Base-by-base conservation (phyloP, 2,329 filamentous ascomycete species). In the Aspergillus pseudotamarii region DNA sequence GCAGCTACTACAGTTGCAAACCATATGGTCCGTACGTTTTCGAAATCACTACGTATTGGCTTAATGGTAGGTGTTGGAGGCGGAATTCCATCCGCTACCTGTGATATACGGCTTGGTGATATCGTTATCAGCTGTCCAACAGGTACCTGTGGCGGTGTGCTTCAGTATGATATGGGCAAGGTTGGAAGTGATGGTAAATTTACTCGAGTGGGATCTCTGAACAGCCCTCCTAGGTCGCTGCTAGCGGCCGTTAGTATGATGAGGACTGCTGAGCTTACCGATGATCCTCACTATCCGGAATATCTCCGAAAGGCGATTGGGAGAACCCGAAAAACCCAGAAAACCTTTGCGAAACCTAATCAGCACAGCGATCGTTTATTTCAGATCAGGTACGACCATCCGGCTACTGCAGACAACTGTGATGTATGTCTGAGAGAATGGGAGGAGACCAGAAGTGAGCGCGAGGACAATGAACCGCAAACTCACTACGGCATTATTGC, bases 81-180 rank as follows among this genome's bases (percentile, higher is more conserved):
- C n/a, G 71, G 69, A 12, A 65, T 72, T 5, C 73, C 72, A 1
- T 70, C 62, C 8, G 45, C 46, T 30, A 28, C 51, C n/a, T 32
- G 66, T 41, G 69, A 76, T 62, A 74, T 76, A 11, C 67, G 71
- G 10, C 69, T 75, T 10, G 73, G 73, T 19, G 73, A 76, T 68
- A 63, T 75, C 10, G 72, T 73, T 28, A 64, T 76, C 21, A 71
- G 70, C 41, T 60, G 60, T 38, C 72, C 72, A 16, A 9, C 55
- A 0, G 62, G 57, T 4, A 61, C 43, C 6, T 61, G 55, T 34
- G 66, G 70, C 5, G 72, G 71, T 14, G 70, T 75, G 12, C 26
- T 75, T 41, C 67, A 72, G 64, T 72, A 70, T 60, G 67, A 75
- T 63, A 59, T 68, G 64, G 71, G 69, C 0, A 70, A 70, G 53